Conservation (phyloP, 805 yeast species). For the Candida verbasci region DNA sequence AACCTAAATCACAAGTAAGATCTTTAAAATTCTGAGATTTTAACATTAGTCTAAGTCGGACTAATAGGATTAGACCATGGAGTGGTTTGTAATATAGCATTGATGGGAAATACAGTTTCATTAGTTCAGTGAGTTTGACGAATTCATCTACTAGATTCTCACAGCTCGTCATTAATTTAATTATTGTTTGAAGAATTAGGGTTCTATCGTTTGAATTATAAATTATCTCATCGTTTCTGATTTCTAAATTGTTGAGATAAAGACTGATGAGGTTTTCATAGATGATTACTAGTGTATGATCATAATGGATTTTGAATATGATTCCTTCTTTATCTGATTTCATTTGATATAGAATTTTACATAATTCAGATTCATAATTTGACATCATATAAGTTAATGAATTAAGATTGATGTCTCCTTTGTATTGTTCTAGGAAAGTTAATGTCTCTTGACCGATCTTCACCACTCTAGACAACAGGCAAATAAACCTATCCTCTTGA, state of each 20-base stretch:
- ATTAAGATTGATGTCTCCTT: constrained; percentile 2
- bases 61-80: constrained; percentile 46
- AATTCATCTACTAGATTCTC: constrained; percentile 45
- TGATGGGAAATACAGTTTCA: constrained; percentile 43
- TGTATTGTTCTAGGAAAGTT: constrained; percentile 23
- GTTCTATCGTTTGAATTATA: constrained; percentile 17
- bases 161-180: constrained; percentile 40
- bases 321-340: constrained; percentile 31
- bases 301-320: constrained; percentile 42
- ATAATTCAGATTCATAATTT: constrained; percentile 38
- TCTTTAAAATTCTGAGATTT: constrained; percentile 33
- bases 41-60: constrained; percentile 43
- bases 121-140: constrained; percentile 30
- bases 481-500: constrained; percentile 40
- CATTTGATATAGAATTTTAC: constrained; percentile 34
- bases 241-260: constrained; percentile 11
- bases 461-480: constrained; percentile 42
- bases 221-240: not conserved
- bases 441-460: constrained; percentile 48
- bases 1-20: constrained; percentile 17
- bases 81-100: constrained; percentile 51
- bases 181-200: constrained; percentile 34
- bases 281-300: constrained; percentile 47
- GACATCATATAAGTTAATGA: constrained; percentile 24
- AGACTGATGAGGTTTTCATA: constrained; percentile 50